phyloP scores from a whole-genome alignment of 2,329 filamentous ascomycete species.

The Colletotrichum salicis region DNA sequence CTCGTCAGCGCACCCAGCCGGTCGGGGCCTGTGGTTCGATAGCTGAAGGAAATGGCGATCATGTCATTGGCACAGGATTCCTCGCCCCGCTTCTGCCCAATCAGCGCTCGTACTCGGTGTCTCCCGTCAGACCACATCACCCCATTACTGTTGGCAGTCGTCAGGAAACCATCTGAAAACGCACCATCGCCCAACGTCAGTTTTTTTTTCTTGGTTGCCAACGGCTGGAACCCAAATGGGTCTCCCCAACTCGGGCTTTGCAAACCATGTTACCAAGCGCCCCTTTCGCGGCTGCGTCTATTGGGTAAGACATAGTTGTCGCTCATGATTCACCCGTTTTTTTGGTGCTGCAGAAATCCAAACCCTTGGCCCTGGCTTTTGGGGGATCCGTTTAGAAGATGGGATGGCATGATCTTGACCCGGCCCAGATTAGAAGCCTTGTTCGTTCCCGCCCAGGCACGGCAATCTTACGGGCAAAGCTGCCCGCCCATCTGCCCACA shows the following conservation, averaged over 20 bases:
- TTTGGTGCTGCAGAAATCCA: constrained; percentile 16
- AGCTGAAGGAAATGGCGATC: constrained; percentile 22
- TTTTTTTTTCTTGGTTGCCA: not conserved
- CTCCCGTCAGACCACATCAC: constrained; percentile 38
- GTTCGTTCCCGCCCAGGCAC: constrained; percentile 27
- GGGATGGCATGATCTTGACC: constrained; percentile 32
- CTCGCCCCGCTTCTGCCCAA: constrained; percentile 23
- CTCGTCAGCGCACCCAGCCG: constrained; percentile 21
- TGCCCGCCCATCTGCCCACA: constrained; percentile 35
- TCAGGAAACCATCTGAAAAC: constrained; percentile 32
- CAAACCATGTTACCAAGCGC: not conserved
- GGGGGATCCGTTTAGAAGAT: constrained; percentile 22
- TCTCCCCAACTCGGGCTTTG: not conserved
- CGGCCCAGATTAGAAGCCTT: constrained; percentile 25
- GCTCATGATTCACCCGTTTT: constrained; percentile 1
- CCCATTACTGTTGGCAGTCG: constrained; percentile 34
- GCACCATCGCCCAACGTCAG: constrained; percentile 23
- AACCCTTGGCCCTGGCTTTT: constrained; percentile 9
- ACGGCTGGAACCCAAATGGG: not conserved
- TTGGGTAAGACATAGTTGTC: constrained; percentile 23
- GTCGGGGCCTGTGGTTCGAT: constrained; percentile 30
- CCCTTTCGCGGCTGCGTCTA: constrained; percentile 28
- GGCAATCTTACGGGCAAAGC: constrained; percentile 36
- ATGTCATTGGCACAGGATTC: constrained; percentile 33
- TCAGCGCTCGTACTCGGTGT: constrained; percentile 22